Percentiles rank a stretch among this genome's conserved stretches.
phyloP scores from a whole-genome alignment of 805 yeast genomes.

The Zygoascus bituminiphila region DNA sequence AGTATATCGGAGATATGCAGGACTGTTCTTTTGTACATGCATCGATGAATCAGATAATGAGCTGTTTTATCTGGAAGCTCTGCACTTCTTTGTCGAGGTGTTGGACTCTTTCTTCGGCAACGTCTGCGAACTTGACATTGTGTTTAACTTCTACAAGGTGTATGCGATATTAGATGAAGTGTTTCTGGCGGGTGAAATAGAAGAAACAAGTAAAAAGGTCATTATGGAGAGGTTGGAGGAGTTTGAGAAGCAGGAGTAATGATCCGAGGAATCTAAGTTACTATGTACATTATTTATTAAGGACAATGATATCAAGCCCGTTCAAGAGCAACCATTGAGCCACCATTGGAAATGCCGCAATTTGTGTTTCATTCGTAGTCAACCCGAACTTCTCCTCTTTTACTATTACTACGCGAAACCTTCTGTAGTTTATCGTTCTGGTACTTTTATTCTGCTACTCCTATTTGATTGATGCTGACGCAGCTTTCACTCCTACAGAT shows the following conservation, averaged over 20 bases:
- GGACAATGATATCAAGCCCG: no score
- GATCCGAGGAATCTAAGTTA: neutral
- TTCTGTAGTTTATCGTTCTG: no score
- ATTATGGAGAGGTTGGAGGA: constrained; percentile 57
- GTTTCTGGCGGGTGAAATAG: constrained; percentile 83
- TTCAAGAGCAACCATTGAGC: no score
- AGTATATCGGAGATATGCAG: constrained; percentile 86
- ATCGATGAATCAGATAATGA: constrained; percentile 77
- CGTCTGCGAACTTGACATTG: constrained; percentile 89
- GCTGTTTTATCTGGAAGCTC: constrained; percentile 68
- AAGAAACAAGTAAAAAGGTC: constrained; percentile 68
- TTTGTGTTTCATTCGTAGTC: no score
- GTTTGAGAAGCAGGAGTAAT: constrained; percentile 53
- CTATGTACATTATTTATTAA: constrained; percentile 1
- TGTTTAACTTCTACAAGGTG: constrained; percentile 82
- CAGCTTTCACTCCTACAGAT: no score
- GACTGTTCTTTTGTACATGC: constrained; percentile 78
- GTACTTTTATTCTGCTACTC: no score
- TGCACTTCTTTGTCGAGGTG: constrained; percentile 83
- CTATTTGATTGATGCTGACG: no score
- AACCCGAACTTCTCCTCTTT: no score
- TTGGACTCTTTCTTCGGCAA: constrained; percentile 79
- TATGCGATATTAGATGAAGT: constrained; percentile 80
- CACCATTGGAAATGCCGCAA: no score
- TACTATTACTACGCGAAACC: no score